Base-by-base conservation (phyloP, 257 asterid genomes). In the Scutellaria minor region DNA sequence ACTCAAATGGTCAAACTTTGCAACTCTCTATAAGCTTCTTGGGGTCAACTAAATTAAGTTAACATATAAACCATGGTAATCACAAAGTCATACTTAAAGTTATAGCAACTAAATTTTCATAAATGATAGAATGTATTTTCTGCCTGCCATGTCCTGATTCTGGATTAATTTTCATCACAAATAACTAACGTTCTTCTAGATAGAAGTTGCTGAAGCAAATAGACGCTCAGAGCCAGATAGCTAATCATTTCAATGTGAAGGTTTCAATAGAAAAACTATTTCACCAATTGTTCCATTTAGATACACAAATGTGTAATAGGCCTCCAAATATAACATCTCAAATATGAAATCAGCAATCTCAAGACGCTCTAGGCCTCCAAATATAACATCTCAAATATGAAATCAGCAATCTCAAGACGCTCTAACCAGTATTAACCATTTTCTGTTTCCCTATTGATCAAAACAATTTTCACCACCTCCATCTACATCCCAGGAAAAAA, bases 351-450 rank as follows among this genome's bases (percentile, higher is more conserved):
- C 18, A 18, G 18, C 18, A 18, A 18, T 18, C 18, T 18, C 18
- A 18, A 18, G 18, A 55, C 42, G 42, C 42, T 24, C 35, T 46
- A 55, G n/a, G n/a, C n/a, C n/a, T n/a, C n/a, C n/a, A n/a, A n/a
- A n/a, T n/a, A n/a, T n/a, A n/a, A n/a, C n/a, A n/a, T n/a, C n/a
- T n/a, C n/a, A n/a, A n/a, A n/a, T n/a, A n/a, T 44, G 41, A 55
- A 42, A 46, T 54, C 60, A 24, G 61, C 27, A 74, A 54, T 42
- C 66, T 37, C 31, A 65, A 74, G 42, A 55, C 42, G 42, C 42
- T 24, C 35, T 46, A 55, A 39, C 56, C 11, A 20, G 11, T 22
- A 70, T 9, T 44, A 45, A n/a, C 48, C 42, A 24, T 47, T 10
- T 13, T 56, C 31, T 12, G 47, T 3, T 44, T 41, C 54, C 15